A percentile compares a stretch with the other conserved stretches of the same genome.
Conservation (phyloP, 371 early-diverging fungal species). For the Chytridiales sp. region DNA sequence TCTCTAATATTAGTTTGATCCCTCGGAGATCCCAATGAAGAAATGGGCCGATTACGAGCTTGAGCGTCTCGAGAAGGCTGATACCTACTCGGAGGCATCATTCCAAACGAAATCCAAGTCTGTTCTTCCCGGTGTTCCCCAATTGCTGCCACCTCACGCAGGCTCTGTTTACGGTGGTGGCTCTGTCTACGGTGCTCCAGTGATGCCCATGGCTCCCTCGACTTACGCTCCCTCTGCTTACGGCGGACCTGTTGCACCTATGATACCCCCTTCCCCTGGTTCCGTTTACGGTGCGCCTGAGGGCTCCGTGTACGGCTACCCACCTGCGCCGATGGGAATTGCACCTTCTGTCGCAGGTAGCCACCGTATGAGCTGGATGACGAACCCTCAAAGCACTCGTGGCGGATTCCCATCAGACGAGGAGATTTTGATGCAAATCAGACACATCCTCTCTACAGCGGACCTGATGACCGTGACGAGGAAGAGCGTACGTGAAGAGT, state of each 20-base stretch:
- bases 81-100: constrained; percentile 20
- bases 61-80: constrained; percentile 28
- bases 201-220: constrained; percentile 12
- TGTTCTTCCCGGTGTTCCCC: constrained; percentile 4
- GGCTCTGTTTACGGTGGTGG: constrained; percentile 29
- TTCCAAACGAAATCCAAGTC: constrained; percentile 18
- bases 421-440: constrained; percentile 77
- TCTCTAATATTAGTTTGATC: constrained; percentile 71
- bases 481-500: constrained; percentile 73
- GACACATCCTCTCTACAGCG: constrained; percentile 75
- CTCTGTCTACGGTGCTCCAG: constrained; percentile 21
- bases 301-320: constrained; percentile 5
- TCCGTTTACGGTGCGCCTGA: constrained; percentile 24
- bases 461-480: constrained; percentile 58
- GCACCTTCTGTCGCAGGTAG: constrained; percentile 2
- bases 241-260: constrained; percentile 6
- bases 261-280: constrained; percentile 6
- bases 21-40: constrained; percentile 79
- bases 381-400: not conserved
- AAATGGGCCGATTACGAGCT: constrained; percentile 85
- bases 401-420: constrained; percentile 60
- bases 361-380: not conserved
- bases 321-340: not conserved
- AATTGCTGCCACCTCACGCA: constrained; percentile 9
- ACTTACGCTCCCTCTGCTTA: constrained; percentile 20